Conservation (phyloP, 306 rosid genomes). For the Sicyos baderoa region DNA sequence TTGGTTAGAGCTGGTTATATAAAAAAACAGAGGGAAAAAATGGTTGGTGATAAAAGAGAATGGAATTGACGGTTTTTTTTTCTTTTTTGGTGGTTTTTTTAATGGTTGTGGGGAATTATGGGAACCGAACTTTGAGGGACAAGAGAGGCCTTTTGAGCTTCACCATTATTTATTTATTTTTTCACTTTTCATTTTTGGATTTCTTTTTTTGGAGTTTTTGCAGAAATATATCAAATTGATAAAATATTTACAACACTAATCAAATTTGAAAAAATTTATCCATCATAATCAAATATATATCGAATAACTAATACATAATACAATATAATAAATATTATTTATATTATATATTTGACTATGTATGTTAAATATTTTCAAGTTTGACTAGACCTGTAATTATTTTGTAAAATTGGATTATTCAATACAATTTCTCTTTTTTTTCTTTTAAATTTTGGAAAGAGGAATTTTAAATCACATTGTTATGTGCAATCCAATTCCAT, state of each 20-base stretch:
- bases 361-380: too few relatives aligned
- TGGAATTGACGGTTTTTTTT: constrained; percentile 10
- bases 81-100: neutral
- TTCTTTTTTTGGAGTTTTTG: too few relatives aligned
- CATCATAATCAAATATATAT: too few relatives aligned
- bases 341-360: too few relatives aligned
- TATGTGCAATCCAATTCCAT: neutral
- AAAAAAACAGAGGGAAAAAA: neutral
- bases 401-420: too few relatives aligned
- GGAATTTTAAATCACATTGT: neutral
- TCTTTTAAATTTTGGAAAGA: too few relatives aligned
- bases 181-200: neutral
- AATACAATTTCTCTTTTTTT: neutral
- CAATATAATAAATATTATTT: too few relatives aligned
- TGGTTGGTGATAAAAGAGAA: neutral
- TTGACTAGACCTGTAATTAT: too few relatives aligned
- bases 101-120: constrained; percentile 12
- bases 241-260: too few relatives aligned
- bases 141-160: neutral
- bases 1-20: neutral
- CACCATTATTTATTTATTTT: neutral
- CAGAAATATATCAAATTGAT: too few relatives aligned
- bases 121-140: constrained; percentile 15
- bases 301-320: too few relatives aligned
- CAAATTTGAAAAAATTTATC: too few relatives aligned